Percentiles rank a stretch among this genome's conserved stretches.
Evolutionary conservation across 345 rosid species (phyloP).

Genomic region (Bruguiera gymnorhiza): DNA sequence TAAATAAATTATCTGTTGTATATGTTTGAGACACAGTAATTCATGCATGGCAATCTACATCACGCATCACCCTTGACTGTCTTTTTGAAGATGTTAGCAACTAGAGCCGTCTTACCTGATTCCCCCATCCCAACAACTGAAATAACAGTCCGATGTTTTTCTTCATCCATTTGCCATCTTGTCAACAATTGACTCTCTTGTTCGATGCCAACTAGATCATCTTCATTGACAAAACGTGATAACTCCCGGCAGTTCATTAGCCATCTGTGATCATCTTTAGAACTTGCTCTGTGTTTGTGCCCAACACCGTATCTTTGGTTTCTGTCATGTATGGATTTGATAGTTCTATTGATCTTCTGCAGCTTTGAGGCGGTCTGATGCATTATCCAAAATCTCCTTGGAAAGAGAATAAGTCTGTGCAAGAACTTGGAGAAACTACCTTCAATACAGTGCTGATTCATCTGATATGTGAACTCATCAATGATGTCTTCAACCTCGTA

Average conservation of each 20-base stretch:
- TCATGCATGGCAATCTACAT: constrained; percentile 36
- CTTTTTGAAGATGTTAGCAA: constrained; percentile 31
- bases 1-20: constrained; percentile 33
- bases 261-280: neutral
- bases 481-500: constrained; percentile 37
- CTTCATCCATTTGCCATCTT: constrained; percentile 24
- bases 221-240: constrained; percentile 8
- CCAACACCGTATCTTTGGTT: constrained; percentile 24
- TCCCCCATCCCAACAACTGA: constrained; percentile 43
- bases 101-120: constrained; percentile 27
- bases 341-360: constrained; percentile 18
- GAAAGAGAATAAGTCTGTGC: constrained; percentile 18
- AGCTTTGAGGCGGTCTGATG: constrained; percentile 30
- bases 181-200: neutral
- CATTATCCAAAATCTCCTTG: constrained; percentile 21
- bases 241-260: neutral
- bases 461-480: constrained; percentile 32
- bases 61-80: constrained; percentile 11
- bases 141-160: constrained; percentile 20
- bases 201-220: constrained; percentile 13
- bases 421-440: neutral
- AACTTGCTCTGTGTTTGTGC: neutral
- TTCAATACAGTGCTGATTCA: constrained; percentile 11
- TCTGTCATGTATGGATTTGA: constrained; percentile 30
- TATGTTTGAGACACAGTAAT: constrained; percentile 36